Evolutionary conservation across 352 stramenopile species (phyloP).

Genomic region (Phytophthora brassicae): DNA sequence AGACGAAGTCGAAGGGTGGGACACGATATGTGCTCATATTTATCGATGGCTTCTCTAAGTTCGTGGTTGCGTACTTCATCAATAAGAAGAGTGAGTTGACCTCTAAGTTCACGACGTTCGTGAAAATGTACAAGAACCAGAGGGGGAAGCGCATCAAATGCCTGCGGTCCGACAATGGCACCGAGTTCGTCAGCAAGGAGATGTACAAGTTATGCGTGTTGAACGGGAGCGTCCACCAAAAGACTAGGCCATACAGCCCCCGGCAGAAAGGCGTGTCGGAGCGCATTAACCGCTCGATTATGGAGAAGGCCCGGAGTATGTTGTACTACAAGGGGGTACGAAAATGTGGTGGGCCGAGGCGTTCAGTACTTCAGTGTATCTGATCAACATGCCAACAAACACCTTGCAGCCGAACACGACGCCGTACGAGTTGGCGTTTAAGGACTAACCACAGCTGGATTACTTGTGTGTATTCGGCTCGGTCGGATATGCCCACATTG

Average conservation of each 20-base stretch:
- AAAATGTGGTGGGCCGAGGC: slow-evolving; percentile 37
- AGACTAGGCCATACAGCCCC: slow-evolving; percentile 8
- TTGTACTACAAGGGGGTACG: slow-evolving; percentile 28
- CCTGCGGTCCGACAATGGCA: slow-evolving; percentile 33
- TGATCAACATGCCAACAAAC: slow-evolving; percentile 26
- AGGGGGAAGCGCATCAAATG: slow-evolving; percentile 15
- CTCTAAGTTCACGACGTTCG: slow-evolving; percentile 15
- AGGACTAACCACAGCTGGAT: slow-evolving; percentile 7
- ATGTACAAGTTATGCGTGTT: not conserved
- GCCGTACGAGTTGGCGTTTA: slow-evolving; percentile 28
- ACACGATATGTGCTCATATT: slow-evolving; percentile 16
- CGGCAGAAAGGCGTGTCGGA: slow-evolving; percentile 27
- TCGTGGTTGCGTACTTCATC: slow-evolving; percentile 22
- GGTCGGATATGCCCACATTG: slow-evolving; percentile 29
- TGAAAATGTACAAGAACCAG: slow-evolving; percentile 21
- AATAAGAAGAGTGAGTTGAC: slow-evolving; percentile 26
- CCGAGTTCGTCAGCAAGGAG: slow-evolving; percentile 31
- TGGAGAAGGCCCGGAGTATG: no score
- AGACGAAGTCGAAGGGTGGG: slow-evolving; percentile 5
- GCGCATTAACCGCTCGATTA: slow-evolving; percentile 23
- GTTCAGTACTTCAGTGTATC: slow-evolving; percentile 29
- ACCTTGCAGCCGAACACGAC: not conserved
- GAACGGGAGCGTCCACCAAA: slow-evolving; percentile 22
- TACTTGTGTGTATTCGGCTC: slow-evolving; percentile 34
- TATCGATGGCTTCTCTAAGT: slow-evolving; percentile 24